A percentile compares a stretch with the other conserved stretches of the same genome.
Evolutionary conservation across 106 monocot species (phyloP).

Genomic region (Acorus calamus): DNA sequence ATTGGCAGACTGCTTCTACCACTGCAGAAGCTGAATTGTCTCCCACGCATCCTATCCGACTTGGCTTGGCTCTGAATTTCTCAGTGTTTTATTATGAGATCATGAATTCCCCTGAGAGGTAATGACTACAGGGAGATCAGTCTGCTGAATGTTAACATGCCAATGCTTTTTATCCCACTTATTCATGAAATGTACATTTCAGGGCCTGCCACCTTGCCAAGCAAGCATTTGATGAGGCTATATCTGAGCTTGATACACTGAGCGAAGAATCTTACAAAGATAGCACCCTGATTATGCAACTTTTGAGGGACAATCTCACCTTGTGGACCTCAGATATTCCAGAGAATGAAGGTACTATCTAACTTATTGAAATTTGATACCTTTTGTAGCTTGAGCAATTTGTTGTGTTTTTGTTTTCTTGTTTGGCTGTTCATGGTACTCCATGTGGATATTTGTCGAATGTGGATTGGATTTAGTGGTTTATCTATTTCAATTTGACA

Average conservation of each 20-base stretch:
- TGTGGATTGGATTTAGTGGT: too few relatives aligned
- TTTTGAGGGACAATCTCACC: constrained; percentile 65
- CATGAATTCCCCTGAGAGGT: constrained; percentile 84
- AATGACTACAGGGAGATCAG: too few relatives aligned
- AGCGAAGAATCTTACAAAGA: constrained; percentile 84
- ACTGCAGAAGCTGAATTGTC: constrained; percentile 62
- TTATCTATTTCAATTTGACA: too few relatives aligned
- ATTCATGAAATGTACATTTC: constrained; percentile 5
- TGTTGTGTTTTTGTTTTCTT: too few relatives aligned
- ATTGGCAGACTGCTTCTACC: constrained; percentile 46
- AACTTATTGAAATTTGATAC: too few relatives aligned
- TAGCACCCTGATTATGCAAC: constrained; percentile 64
- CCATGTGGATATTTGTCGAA: too few relatives aligned
- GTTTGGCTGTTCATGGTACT: too few relatives aligned
- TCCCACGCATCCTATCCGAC: constrained; percentile 69
- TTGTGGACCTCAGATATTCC: constrained; percentile 70
- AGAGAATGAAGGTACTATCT: constrained; percentile 47
- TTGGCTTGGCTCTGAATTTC: constrained; percentile 82
- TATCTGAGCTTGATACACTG: constrained; percentile 51
- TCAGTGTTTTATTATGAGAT: constrained; percentile 89
- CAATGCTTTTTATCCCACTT: too few relatives aligned
- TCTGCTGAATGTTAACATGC: too few relatives aligned
- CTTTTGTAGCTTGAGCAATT: too few relatives aligned
- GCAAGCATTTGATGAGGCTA: constrained; percentile 71
- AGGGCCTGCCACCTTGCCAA: constrained; percentile 70